Evolutionary conservation across 306 rosid species (phyloP).

Genomic region (Mimosa pudica): DNA sequence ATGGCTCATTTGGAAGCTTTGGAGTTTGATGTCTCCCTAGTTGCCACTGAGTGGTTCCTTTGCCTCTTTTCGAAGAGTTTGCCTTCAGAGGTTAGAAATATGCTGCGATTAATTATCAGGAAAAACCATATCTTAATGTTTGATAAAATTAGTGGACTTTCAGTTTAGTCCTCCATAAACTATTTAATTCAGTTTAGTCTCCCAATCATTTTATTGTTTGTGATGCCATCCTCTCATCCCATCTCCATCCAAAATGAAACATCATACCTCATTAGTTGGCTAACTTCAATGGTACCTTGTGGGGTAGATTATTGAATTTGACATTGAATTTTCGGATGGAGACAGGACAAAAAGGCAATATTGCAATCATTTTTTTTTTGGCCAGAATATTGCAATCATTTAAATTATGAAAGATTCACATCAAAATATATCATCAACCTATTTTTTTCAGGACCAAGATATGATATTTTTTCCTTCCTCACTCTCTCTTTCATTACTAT

Average conservation of each 20-base stretch:
- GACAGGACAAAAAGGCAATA: neutral
- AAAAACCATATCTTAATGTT: neutral
- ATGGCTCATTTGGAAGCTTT: constrained; percentile 82
- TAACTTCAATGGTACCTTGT: neutral
- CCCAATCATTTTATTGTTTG: neutral
- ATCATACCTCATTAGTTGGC: neutral
- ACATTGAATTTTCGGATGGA: neutral
- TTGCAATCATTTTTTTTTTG: too few species aligned
- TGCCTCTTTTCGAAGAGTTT: constrained; percentile 93
- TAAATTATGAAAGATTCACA: neutral
- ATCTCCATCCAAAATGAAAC: neutral
- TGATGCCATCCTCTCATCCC: neutral
- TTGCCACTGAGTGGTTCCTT: constrained; percentile 97
- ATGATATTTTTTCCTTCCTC: neutral
- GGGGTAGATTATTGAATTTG: neutral
- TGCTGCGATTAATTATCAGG: constrained; percentile 9
- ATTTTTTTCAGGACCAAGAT: neutral
- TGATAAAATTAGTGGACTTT: neutral
- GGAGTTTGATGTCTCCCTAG: constrained; percentile 96
- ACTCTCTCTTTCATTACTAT: constrained; percentile 10
- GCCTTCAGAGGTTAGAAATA: constrained; percentile 82
- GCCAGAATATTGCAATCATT: neutral
- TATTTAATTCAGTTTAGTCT: neutral
- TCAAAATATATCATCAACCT: neutral
- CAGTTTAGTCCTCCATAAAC: neutral